These are phyloP conservation scores for Fusarium ramigenum DNA, from an alignment of 2,329 filamentous ascomycete species.

Conservation along the genomic window DNA sequence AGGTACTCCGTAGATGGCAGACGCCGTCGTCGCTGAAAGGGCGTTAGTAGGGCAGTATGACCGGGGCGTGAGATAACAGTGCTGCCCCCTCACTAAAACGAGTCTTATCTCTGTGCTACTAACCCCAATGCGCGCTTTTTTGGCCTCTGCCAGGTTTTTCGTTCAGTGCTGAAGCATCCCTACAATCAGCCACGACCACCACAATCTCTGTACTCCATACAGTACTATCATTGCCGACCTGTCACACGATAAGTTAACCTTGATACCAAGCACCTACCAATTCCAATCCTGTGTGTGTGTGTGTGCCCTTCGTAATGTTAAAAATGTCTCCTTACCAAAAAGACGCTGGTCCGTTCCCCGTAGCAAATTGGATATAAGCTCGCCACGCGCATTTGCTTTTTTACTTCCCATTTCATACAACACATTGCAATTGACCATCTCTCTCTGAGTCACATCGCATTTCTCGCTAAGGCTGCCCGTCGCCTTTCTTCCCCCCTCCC, in stretches of 20 bases:
- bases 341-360: slow-evolving; percentile 18
- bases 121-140: slow-evolving; percentile 28
- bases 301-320: background rate
- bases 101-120: slow-evolving; percentile 20
- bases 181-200: slow-evolving; percentile 3
- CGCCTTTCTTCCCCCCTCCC: slow-evolving; percentile 7
- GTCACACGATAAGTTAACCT: slow-evolving; percentile 21
- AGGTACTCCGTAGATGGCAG: background rate
- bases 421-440: background rate
- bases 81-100: background rate
- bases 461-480: slow-evolving; percentile 32
- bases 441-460: background rate
- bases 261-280: slow-evolving; percentile 7
- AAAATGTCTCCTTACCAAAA: background rate
- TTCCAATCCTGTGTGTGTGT: background rate
- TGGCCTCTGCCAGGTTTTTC: slow-evolving; percentile 11
- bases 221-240: slow-evolving; percentile 17
- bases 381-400: background rate
- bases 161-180: background rate
- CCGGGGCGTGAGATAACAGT: slow-evolving; percentile 33
- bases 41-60: slow-evolving; percentile 1
- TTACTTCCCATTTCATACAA: background rate
- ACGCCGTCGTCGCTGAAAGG: background rate
- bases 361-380: slow-evolving; percentile 29
- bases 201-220: slow-evolving; percentile 9